Percentiles rank a stretch among this genome's conserved stretches.
Evolutionary conservation across 305 asterid species (phyloP).

Genomic region (Fraxinus floribunda): DNA sequence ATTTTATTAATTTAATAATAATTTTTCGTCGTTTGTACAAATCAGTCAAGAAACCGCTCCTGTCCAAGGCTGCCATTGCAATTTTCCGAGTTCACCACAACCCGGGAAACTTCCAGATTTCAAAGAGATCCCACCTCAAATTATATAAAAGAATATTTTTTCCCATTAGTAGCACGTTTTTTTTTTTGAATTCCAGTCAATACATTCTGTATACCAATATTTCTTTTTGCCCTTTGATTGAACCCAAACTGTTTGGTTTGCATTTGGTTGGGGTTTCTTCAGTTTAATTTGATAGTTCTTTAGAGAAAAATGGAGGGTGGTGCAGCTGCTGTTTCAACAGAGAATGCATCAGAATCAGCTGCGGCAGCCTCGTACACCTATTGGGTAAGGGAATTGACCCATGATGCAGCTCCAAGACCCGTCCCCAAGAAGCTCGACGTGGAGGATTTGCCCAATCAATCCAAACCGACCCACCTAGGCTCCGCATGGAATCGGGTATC

Average conservation of each 20-base stretch:
- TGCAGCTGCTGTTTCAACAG: constrained; percentile 1
- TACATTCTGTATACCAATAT: not conserved
- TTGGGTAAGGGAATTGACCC: constrained; percentile 76
- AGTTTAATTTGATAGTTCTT: not conserved
- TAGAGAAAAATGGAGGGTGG: not conserved
- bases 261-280: not conserved
- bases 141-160: not conserved
- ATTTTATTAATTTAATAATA: not conserved
- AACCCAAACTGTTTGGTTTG: not conserved
- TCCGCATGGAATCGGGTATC: constrained; percentile 90
- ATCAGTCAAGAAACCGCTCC: not conserved
- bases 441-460: constrained; percentile 40
- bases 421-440: constrained; percentile 73
- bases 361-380: constrained; percentile 67
- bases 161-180: not conserved
- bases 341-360: not conserved
- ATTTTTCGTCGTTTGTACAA: not conserved
- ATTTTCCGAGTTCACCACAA: not conserved
- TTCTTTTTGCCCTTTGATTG: not conserved
- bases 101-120: not conserved
- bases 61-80: not conserved
- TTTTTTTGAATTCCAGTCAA: not conserved
- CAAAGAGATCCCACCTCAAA: not conserved
- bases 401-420: constrained; percentile 86
- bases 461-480: constrained; percentile 64